phyloP scores from a whole-genome alignment of 2,329 filamentous ascomycete genomes.

The Metarhizium robertsii region DNA sequence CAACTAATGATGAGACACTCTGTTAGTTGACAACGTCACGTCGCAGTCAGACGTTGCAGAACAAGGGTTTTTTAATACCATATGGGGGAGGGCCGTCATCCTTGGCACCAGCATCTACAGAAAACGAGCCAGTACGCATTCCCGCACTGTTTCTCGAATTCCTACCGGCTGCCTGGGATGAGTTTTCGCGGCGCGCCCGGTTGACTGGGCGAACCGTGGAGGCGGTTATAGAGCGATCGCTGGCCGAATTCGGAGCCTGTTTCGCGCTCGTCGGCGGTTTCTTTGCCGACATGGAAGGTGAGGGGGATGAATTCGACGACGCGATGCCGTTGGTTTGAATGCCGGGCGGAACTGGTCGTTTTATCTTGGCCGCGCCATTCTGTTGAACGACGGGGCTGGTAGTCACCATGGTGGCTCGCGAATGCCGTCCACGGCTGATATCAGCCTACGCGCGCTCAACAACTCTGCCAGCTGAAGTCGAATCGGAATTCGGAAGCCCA shows the following conservation, averaged over 20 bases:
- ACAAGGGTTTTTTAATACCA: conserved; percentile 25
- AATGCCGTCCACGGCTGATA: conserved; percentile 5
- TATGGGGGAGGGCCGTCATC: conserved; percentile 41
- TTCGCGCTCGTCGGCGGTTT: conserved; percentile 39
- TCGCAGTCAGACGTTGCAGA: not conserved
- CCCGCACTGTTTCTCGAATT: conserved; percentile 42
- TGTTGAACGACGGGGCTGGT: conserved; percentile 39
- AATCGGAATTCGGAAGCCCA: not conserved
- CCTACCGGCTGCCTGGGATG: conserved; percentile 33
- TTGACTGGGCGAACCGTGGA: conserved; percentile 40
- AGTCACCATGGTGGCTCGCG: conserved; percentile 40
- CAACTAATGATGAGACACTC: conserved; percentile 38
- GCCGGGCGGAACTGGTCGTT: conserved; percentile 56
- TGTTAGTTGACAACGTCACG: conserved; percentile 1
- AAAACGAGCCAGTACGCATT: conserved; percentile 37
- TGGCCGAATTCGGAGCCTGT: conserved; percentile 23
- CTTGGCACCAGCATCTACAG: conserved; percentile 30
- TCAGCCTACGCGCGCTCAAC: conserved; percentile 3
- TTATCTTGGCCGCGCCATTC: conserved; percentile 48
- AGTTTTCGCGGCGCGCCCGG: conserved; percentile 49
- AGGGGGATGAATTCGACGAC: conserved; percentile 50
- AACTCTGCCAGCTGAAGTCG: not conserved
- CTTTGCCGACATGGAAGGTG: conserved; percentile 47
- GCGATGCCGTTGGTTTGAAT: conserved; percentile 56
- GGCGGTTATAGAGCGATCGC: conserved; percentile 28